These are phyloP conservation scores for Leccinum truebloodii DNA, from an alignment of 768 basidiomycete genomes.

Conservation along the genomic window DNA sequence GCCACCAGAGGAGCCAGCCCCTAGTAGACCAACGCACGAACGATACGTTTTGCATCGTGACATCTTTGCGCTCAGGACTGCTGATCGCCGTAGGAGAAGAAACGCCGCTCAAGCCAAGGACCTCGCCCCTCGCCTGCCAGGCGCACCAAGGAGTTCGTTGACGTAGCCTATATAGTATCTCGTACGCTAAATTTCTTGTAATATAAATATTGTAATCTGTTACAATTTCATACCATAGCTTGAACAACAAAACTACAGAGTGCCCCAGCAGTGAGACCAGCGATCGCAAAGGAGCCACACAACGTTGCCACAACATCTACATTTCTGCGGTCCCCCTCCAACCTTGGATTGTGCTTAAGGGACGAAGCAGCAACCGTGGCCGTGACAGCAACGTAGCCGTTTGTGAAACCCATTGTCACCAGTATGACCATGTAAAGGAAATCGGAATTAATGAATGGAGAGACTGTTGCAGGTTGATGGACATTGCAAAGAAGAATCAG, in stretches of 20 bases:
- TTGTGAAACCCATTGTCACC: conserved; percentile 71
- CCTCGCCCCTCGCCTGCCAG: conserved; percentile 70
- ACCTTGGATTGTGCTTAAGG: conserved; percentile 70
- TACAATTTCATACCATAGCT: conserved; percentile 52
- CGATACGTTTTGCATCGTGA: conserved; percentile 82
- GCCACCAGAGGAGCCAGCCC: conserved; percentile 33
- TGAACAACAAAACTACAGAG: conserved; percentile 79
- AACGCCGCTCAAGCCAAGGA: conserved; percentile 68
- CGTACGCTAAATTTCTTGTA: background rate
- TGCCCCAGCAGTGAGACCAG: conserved; percentile 76
- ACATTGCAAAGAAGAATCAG: conserved; percentile 90
- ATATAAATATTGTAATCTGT: background rate
- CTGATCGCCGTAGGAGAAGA: conserved; percentile 69
- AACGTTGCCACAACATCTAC: conserved; percentile 86
- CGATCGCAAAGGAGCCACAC: conserved; percentile 74
- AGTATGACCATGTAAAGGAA: conserved; percentile 72
- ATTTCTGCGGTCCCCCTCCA: conserved; percentile 70
- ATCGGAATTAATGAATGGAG: conserved; percentile 70
- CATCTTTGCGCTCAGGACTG: conserved; percentile 76
- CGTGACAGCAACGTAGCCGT: conserved; percentile 77
- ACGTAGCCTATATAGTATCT: background rate
- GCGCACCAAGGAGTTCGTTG: conserved; percentile 42
- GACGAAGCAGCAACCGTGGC: conserved; percentile 86
- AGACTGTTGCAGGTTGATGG: conserved; percentile 43
- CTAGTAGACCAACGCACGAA: conserved; percentile 57